Evolutionary conservation across 1,284 basidiomycete genomes (phyloP), one percentile per base, ranked within the genome.

Genomic region (Kalmanozyma brasiliensis): DNA sequence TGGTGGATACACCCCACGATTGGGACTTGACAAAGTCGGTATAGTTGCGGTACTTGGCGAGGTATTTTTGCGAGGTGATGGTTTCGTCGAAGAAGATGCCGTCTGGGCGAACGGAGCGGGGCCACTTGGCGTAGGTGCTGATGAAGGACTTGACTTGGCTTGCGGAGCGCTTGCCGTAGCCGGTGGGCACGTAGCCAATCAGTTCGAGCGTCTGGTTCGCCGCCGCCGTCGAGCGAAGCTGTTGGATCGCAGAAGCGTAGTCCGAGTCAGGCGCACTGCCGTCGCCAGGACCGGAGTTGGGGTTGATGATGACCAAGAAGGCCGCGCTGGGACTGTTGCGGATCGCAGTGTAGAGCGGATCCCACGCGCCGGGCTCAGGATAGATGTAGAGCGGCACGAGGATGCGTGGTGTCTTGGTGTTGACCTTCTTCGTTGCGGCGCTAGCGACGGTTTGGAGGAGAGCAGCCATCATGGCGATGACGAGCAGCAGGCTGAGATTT

Each of bases 71-170:
- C 8, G 30, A 2, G 0, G 58, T 60, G 24, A 11, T 30, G 1
- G 52, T 49, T 11, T 61, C 59, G 26, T 61, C 59, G 23, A 61
- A 61, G 32, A 61, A 61, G 30, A 61, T 55, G 0, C 52, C 59
- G 11, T 55, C 59, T 5, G 48, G 23, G 17, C 35, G 46, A 2
- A 61, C 33, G 4, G 11, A 13, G 1, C 10, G 10, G 0, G 59
- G 34, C 59, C 59, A 61, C 2, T 33, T 16, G 9, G 35, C 34
- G 13, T 61, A 61, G 6, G 13, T 45, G 3, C 14, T 23, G 13
- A 61, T 52, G 2, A 53, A 36, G 10, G 42, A 46, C 9, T 49
- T 51, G 34, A 55, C 59, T 5, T 45, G 36, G 4, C 9, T 22
- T 4, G 36, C 19, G 0, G 38, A 17, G 0, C 11, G 19, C 13